Evolutionary conservation across 106 monocot species (phyloP), one percentile per base, ranked within the genome.

Genomic region (Ottelia alismoides): DNA sequence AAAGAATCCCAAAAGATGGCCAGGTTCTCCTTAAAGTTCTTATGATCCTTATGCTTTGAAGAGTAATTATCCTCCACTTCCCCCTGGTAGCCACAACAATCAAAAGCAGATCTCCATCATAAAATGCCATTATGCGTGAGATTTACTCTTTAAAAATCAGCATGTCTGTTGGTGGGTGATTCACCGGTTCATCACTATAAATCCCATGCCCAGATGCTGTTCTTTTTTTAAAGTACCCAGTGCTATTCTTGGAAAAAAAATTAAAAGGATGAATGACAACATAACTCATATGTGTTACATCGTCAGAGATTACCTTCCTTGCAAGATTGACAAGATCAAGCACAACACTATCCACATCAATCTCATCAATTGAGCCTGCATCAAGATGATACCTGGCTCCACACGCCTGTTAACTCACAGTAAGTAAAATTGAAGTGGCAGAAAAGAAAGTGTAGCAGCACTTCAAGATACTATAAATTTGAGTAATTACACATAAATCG

Each of bases 11-110:
- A 98, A 52, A 98, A 98, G 29, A 57, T 31, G 30, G 68, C 68
- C 58, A 98, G 78, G 51, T 90, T 98, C 45, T 98, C 90, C 59
- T 90, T 98, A 56, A 98, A 90, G 60, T 61, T 78, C 52, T 80
- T 98, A 24, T 82, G 76, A 2, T 98, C 90, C 62, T 85, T 98
- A 11, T 62, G 56, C 66, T 98, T 98, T 46, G 98, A 79, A 71
- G 53, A 76, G 58, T 79, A 80, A 51, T 64, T 31, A 63, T 98
- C 98, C 60, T 98, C 98, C 19, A 77, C 70, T 64, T 74, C 56
- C 22, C 85, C 82, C 98, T 98, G 55, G 19, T 6, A 7, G 40
- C 40, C 40, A 43, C 40, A 43, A 43, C 40, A 43, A 7, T 16
- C n/a, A n/a, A n/a, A n/a, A n/a, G n/a, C n/a, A n/a, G n/a, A n/a